Evolutionary conservation across 2,329 filamentous ascomycete species (phyloP).

Genomic region (Amphichorda felina): DNA sequence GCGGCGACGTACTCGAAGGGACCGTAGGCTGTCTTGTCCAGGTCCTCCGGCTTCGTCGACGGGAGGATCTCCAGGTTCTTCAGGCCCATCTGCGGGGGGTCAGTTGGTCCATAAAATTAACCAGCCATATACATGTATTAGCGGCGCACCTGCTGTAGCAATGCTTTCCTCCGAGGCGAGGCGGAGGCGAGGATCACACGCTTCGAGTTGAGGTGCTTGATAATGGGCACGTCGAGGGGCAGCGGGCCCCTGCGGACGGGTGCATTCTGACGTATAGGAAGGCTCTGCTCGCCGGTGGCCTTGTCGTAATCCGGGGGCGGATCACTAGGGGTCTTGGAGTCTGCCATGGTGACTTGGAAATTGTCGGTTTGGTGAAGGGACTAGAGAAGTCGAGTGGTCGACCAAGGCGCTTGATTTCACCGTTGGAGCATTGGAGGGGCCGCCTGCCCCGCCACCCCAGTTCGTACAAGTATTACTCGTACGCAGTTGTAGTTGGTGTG

Average conservation of each 20-base stretch:
- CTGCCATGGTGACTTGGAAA: conserved; percentile 11
- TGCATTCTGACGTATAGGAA: conserved; percentile 4
- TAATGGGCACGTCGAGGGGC: conserved; percentile 68
- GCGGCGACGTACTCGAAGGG: conserved; percentile 86
- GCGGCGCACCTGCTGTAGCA: conserved; percentile 61
- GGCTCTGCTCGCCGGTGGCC: conserved; percentile 23
- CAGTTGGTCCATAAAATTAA: no score
- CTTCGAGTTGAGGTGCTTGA: conserved; percentile 64
- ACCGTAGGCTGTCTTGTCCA: conserved; percentile 60
- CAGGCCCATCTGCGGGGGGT: conserved; percentile 54
- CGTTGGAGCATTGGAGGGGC: neutral
- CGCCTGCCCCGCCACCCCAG: neutral
- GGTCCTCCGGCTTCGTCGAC: conserved; percentile 73
- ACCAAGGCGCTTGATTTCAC: neutral
- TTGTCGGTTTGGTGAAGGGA: conserved; percentile 2
- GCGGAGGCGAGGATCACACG: conserved; percentile 83
- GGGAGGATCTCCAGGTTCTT: conserved; percentile 73
- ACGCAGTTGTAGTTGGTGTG: neutral
- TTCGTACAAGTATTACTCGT: neutral
- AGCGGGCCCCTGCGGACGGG: conserved; percentile 39
- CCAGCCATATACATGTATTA: no score
- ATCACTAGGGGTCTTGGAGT: conserved; percentile 16
- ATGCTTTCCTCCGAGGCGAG: conserved; percentile 71
- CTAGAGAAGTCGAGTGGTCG: neutral
- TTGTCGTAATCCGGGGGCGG: conserved; percentile 34